Evolutionary conservation across 805 yeast species (phyloP), one percentile per base, ranked within the genome.

Genomic region (Torulaspora microellipsoides): DNA sequence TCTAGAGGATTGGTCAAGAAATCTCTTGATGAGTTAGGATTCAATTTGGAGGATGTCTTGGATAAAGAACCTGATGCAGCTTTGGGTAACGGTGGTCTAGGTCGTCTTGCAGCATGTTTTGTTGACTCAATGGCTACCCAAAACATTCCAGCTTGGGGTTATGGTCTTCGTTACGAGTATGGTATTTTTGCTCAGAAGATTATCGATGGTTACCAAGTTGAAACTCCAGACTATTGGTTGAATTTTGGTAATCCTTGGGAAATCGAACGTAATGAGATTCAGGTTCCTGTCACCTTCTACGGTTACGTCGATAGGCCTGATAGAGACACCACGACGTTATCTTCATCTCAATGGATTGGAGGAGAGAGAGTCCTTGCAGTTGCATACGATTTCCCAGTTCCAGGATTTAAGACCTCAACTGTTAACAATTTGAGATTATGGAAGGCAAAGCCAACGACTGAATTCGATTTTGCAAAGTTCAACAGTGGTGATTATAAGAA

Each of bases 81-180:
- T 20, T 75, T 89, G 43, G 97, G 97, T 58, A 90, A 90, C 59
- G 97, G 97, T 61, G 97, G 97, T 51, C 71, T 89, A 44, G 97
- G 97, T 50, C 79, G 97, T 62, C 73, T 89, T 60, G 96, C 96
- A 15, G 96, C 96, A 15, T 90, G 96, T 67, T 89, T 88, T 62
- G 78, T 89, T 37, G 96, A 90, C 68, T 87, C 96, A 1, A 70
- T 89, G 62, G 79, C 93, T 29, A 81, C 95, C 4, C 83, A 85
- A 52, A 81, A 85, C 65, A 86, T 85, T 64, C 88, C 95, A 13
- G 95, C 95, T 40, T 89, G 97, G 97, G 97, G 97, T 51, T 89
- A 89, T 64, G 96, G 97, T 47, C 71, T 89, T 54, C 83, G 95
- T 62, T 89, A 89, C 69, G 88, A 88, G 66, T 89, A 90, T 62